Evolutionary conservation across 257 asterid genomes (phyloP), one percentile per base, ranked within the genome.

Genomic region (Pogostemon cablin): DNA sequence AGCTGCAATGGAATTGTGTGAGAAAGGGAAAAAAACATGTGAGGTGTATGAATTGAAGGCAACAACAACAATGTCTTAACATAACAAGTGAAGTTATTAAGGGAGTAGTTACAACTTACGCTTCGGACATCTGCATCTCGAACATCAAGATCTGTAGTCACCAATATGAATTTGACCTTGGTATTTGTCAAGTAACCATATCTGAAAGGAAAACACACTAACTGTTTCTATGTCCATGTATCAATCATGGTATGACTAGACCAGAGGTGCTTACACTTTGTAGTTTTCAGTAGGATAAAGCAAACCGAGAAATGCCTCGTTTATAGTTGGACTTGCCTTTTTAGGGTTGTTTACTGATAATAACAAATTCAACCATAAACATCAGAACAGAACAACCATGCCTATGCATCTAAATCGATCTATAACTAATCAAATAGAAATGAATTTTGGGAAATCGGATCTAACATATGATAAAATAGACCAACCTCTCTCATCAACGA

Each of bases 91-190:
- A 40, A 35, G 25, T 57, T 34, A 15, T 39, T 6, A 35, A 60
- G 62, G 32, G 32, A 25, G 32, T 25, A 25, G 32, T 25, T 37
- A 0, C 11, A 37, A 70, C 96, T 92, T 83, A 92, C 98, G 78
- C 82, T 87, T 86, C 96, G 83, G 75, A 90, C 97, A 81, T 92
- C 96, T n/a, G 93, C 88, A 82, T 92, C 97, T n/a, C 90, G 84
- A 62, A 92, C 89, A 74, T 90, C 97, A 74, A 92, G 97, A 81
- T 92, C 98, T 25, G 97, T 92, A 61, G 98, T 87, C 60, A 92
- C 98, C 84, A 92, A 59, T 75, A 92, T 86, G 74, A 92, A 87
- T 80, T 92, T 90, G 88, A 90, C 96, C 82, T 92, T 92, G 63
- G 98, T 90, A 69, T 92, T 90, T 15, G 98, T 92, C 84, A 92